These are phyloP conservation scores for Plasmodium falciparum DNA, from an alignment of 169 alveolate genomes.

Conservation along the genomic window DNA sequence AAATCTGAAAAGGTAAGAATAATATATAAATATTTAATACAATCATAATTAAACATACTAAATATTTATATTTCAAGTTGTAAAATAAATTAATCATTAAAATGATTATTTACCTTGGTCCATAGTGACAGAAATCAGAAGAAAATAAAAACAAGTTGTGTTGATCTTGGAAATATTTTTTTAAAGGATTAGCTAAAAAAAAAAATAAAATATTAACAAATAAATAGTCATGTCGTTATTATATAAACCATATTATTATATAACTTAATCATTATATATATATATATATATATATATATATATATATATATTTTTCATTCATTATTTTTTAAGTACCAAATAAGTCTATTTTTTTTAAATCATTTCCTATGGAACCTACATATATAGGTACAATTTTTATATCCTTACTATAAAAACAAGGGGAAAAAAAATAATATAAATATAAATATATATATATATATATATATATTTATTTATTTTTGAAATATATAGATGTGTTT, in stretches of 20 bases:
- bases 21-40: not conserved
- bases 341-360: constrained; percentile 24
- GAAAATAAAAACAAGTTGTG: constrained; percentile 90
- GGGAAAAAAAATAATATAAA: not conserved
- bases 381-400: constrained; percentile 70
- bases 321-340: constrained; percentile 14
- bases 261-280: constrained; percentile 13
- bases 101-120: constrained; percentile 82
- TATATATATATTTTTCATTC: not conserved
- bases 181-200: constrained; percentile 85
- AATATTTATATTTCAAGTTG: not conserved
- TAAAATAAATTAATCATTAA: not conserved
- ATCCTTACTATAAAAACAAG: constrained; percentile 28
- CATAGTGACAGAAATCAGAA: constrained; percentile 96
- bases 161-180: constrained; percentile 87
- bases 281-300: constrained; percentile 5
- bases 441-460: not conserved
- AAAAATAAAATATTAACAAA: constrained; percentile 79
- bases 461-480: not conserved
- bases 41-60: not conserved
- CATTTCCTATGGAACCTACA: constrained; percentile 71
- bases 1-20: constrained; percentile 17
- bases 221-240: constrained; percentile 90
- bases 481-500: not conserved
- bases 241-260: constrained; percentile 44